These are phyloP conservation scores for Calophaca sinica DNA, from an alignment of 306 rosid genomes.

Conservation along the genomic window DNA sequence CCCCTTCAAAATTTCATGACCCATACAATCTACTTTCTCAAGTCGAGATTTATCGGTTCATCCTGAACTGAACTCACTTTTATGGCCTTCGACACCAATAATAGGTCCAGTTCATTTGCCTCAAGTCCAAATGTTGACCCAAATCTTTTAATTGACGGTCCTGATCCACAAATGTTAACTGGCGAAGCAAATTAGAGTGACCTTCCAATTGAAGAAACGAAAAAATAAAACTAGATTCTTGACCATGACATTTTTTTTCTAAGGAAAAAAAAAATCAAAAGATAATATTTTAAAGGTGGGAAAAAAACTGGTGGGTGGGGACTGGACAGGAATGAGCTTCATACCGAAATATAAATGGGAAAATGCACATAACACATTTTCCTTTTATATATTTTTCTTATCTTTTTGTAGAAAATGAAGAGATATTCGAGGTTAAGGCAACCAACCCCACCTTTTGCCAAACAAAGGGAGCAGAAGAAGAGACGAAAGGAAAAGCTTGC, in stretches of 20 bases:
- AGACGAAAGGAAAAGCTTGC: slow-evolving; percentile 17
- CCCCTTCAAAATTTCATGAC: too few relatives aligned
- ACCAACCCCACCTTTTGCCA: slow-evolving; percentile 14
- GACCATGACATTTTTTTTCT: not conserved
- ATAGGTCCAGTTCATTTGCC: not conserved
- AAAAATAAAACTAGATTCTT: not conserved
- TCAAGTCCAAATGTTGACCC: not conserved
- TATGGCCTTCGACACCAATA: not conserved
- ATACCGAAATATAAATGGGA: not conserved
- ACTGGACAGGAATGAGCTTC: not conserved
- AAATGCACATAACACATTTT: not conserved
- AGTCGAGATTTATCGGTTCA: too few relatives aligned
- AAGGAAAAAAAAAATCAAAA: not conserved
- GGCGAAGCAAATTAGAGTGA: not conserved
- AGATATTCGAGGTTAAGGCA: slow-evolving; percentile 7
- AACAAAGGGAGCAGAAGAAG: slow-evolving; percentile 21
- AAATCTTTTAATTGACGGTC: too few relatives aligned
- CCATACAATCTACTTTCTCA: too few relatives aligned
- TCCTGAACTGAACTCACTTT: not conserved
- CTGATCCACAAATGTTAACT: too few relatives aligned
- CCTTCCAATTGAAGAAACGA: not conserved
- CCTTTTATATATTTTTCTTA: not conserved
- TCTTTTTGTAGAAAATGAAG: not conserved
- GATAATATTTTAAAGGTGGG: not conserved
- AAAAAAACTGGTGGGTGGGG: slow-evolving; percentile 15